Conservation (phyloP, 2,329 filamentous ascomycete species). For the Talaromyces sp. region DNA sequence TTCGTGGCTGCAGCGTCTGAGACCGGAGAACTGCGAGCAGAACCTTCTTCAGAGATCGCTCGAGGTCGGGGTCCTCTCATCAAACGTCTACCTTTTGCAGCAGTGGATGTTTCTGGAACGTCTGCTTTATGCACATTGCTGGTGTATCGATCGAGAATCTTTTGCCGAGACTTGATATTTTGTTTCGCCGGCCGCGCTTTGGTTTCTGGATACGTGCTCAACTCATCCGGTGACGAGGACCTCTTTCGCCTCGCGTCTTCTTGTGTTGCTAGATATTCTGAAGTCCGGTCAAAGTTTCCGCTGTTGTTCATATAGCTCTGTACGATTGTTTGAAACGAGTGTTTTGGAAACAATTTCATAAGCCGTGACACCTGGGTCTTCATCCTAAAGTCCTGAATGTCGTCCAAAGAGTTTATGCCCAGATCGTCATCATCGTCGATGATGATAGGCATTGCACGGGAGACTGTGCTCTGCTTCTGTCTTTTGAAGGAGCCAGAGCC, state of each 20-base stretch:
- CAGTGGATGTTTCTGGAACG: constrained; percentile 21
- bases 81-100: constrained; percentile 24
- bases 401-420: constrained; percentile 41
- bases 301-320: constrained; percentile 47
- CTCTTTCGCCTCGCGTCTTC: constrained; percentile 25
- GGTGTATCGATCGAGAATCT: constrained; percentile 53
- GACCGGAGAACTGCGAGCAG: constrained; percentile 18
- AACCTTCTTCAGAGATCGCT: constrained; percentile 14
- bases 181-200: constrained; percentile 3
- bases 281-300: constrained; percentile 53
- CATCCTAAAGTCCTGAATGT: constrained; percentile 47
- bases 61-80: constrained; percentile 33
- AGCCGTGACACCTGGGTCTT: constrained; percentile 51
- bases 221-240: constrained; percentile 7
- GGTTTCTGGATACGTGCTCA: background rate
- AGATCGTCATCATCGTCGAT: constrained; percentile 10
- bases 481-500: constrained; percentile 34
- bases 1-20: constrained; percentile 22
- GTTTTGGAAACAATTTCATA: constrained; percentile 41
- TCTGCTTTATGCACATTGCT: constrained; percentile 8
- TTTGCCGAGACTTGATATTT: constrained; percentile 19
- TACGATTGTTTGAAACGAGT: constrained; percentile 44
- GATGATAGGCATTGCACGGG: constrained; percentile 44
- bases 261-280: constrained; percentile 40
- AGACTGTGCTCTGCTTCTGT: constrained; percentile 36